Percentiles rank a stretch among this genome's conserved stretches.
Conservation (phyloP, 129 eudicot species). For the Centaurea solstitialis region DNA sequence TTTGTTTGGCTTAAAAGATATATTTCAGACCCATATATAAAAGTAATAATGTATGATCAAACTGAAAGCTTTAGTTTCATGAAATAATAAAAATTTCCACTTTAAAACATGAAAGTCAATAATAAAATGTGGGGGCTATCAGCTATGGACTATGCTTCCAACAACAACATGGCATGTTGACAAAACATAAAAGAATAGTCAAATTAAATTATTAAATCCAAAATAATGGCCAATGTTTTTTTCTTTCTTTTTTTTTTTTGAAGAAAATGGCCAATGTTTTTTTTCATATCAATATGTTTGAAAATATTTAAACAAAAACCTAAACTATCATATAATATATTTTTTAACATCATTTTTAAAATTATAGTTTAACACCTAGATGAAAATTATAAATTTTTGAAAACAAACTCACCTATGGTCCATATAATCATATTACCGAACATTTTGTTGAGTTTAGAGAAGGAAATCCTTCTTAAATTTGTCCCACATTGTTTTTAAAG, state of each 20-base stretch:
- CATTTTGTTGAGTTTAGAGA: no score
- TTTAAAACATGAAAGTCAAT: constrained; percentile 18
- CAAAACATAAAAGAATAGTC: constrained; percentile 21
- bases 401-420: background rate
- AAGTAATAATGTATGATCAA: background rate
- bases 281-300: background rate
- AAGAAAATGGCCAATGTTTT: no score
- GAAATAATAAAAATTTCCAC: background rate
- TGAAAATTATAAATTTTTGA: background rate
- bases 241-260: no score
- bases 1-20: no score
- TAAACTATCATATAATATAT: no score
- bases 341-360: no score
- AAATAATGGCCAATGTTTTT: background rate
- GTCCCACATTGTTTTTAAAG: no score
- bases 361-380: no score
- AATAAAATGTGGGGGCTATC: constrained; percentile 14
- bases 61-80: background rate
- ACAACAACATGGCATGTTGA: constrained; percentile 29
- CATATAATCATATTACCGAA: no score
- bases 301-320: background rate
- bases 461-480: no score
- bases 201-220: no score
- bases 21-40: no score
- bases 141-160: constrained; percentile 8